These are phyloP conservation scores for Penicillium sp. DNA, from an alignment of 2,329 filamentous ascomycete genomes.

Conservation along the genomic window DNA sequence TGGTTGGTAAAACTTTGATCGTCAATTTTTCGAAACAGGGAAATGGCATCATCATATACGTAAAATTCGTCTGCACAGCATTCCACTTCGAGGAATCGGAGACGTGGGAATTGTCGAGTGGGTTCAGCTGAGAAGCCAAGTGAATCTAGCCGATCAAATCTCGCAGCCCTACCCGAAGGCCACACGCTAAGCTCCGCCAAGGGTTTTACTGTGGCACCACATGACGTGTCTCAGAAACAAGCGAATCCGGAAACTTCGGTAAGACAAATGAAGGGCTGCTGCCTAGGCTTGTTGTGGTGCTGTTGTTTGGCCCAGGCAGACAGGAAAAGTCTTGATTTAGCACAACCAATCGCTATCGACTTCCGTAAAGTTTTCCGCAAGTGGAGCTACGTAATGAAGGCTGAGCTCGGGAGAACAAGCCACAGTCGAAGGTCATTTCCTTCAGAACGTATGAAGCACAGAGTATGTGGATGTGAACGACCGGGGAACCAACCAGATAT, in stretches of 20 bases:
- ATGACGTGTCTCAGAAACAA: slow-evolving; percentile 1
- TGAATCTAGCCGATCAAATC: neutral
- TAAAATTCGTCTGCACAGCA: neutral
- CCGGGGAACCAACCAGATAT: neutral
- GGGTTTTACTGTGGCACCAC: neutral
- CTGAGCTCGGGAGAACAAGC: neutral
- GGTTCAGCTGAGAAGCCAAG: neutral
- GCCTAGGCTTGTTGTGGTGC: neutral
- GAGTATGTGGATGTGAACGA: neutral
- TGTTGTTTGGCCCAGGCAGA: neutral
- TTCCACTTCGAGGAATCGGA: neutral
- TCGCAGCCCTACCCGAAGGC: slow-evolving; percentile 1
- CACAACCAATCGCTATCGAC: neutral
- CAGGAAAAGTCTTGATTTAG: neutral
- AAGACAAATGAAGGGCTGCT: neutral
- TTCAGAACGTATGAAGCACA: neutral
- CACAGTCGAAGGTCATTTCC: neutral
- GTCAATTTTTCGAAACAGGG: neutral
- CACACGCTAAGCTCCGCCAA: slow-evolving; percentile 2
- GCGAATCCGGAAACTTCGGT: neutral
- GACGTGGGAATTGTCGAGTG: neutral
- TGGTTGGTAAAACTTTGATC: neutral
- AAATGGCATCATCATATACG: neutral
- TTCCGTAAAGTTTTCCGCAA: neutral
- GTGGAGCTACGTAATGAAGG: neutral